These are phyloP conservation scores for Rhizoclosmatium sp. DNA, from an alignment of 192 early-diverging fungal genomes.

Conservation along the genomic window DNA sequence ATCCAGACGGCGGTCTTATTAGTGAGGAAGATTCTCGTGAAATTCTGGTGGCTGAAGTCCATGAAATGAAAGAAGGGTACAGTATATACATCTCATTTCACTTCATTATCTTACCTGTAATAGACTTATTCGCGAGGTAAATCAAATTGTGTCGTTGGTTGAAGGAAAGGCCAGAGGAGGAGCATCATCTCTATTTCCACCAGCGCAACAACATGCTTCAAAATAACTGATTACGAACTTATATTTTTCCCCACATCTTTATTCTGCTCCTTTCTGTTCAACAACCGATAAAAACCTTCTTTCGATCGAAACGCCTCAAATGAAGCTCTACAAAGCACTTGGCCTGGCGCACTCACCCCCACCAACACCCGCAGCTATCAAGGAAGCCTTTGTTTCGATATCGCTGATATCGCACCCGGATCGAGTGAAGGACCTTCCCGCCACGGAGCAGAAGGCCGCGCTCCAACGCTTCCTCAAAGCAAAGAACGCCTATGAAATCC, in stretches of 20 bases:
- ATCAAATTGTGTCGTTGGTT: conserved; percentile 20
- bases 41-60: conserved; percentile 13
- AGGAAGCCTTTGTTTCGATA: conserved; percentile 1
- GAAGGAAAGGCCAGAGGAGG: neutral
- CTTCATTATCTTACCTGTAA: no score
- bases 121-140: conserved; percentile 28
- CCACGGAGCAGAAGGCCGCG: neutral
- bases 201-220: neutral
- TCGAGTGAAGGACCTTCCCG: neutral
- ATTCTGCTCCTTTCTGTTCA: neutral
- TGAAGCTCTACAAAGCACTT: neutral
- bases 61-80: neutral
- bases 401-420: conserved; percentile 12
- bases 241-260: neutral
- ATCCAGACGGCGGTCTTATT: conserved; percentile 22
- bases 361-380: conserved; percentile 4
- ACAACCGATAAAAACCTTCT: neutral
- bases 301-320: neutral
- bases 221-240: neutral
- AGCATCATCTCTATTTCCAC: neutral
- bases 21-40: conserved; percentile 27
- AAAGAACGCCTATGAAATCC: conserved; percentile 13
- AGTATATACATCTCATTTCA: no score
- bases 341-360: neutral
- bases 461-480: neutral